Evolutionary conservation across 306 rosid species (phyloP).

Genomic region (Hippophae rhamnoides): DNA sequence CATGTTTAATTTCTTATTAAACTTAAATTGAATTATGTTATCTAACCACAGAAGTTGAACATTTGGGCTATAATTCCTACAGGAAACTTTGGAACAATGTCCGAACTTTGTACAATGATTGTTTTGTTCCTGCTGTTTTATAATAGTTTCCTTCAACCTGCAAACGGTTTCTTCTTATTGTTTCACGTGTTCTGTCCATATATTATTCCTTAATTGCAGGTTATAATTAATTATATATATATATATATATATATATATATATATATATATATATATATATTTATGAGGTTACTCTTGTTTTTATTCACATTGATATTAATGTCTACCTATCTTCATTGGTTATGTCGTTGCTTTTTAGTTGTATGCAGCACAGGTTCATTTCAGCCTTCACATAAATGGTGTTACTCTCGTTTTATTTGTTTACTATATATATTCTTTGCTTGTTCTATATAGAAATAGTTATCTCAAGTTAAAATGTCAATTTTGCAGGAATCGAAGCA

Average conservation of each 20-base stretch:
- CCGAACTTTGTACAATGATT: conserved; percentile 18
- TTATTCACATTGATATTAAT: conserved; percentile 5
- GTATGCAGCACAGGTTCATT: conserved; percentile 4
- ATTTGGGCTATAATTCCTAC: conserved; percentile 17
- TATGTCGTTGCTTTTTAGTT: not conserved
- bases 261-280: not conserved
- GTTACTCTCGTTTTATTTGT: conserved; percentile 16
- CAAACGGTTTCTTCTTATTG: conserved; percentile 12
- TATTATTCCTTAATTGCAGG: not conserved
- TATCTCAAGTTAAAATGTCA: conserved; percentile 32
- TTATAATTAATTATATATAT: not conserved
- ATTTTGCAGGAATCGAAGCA: conserved; percentile 65
- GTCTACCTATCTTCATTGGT: not conserved
- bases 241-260: conserved; percentile 1
- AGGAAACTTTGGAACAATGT: conserved; percentile 16
- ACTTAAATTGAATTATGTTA: conserved; percentile 24
- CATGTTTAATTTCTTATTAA: conserved; percentile 23
- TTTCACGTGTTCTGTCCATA: not conserved
- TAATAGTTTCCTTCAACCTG: conserved; percentile 15
- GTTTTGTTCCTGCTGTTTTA: conserved; percentile 9
- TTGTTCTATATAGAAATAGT: conserved; percentile 15
- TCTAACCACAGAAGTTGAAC: conserved; percentile 3
- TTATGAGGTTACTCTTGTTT: conserved; percentile 2
- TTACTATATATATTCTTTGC: conserved; percentile 11
- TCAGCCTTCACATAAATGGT: conserved; percentile 15